These are phyloP conservation scores for Claviceps maximensis DNA, from an alignment of 2,329 filamentous ascomycete species.

Conservation along the genomic window DNA sequence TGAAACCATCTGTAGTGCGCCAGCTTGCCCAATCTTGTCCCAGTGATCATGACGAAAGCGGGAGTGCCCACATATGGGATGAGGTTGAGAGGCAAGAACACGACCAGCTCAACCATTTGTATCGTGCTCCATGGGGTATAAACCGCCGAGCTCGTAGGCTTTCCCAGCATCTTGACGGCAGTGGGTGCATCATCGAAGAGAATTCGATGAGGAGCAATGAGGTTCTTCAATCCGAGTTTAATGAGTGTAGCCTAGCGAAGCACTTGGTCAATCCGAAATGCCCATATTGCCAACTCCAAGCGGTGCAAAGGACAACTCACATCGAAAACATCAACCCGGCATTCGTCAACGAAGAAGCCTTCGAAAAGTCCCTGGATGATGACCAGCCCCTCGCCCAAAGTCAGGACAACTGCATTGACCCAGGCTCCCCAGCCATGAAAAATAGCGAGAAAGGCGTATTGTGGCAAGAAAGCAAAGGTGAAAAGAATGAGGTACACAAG, in stretches of 20 bases:
- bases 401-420: slow-evolving; percentile 75
- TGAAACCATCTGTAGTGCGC: slow-evolving; percentile 88
- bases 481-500: slow-evolving; percentile 81
- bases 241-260: slow-evolving; percentile 51
- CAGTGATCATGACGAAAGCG: slow-evolving; percentile 77
- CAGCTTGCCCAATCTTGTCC: slow-evolving; percentile 74
- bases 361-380: slow-evolving; percentile 60
- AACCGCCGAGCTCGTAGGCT: slow-evolving; percentile 60
- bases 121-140: slow-evolving; percentile 83
- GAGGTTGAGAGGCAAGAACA: slow-evolving; percentile 73
- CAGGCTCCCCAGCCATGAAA: slow-evolving; percentile 85
- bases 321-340: slow-evolving; percentile 72
- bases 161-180: slow-evolving; percentile 68
- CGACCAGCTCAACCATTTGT: slow-evolving; percentile 77
- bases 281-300: neutral
- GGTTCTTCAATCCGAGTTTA: slow-evolving; percentile 54
- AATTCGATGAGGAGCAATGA: slow-evolving; percentile 54
- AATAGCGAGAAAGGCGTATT: slow-evolving; percentile 76
- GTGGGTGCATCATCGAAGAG: slow-evolving; percentile 55
- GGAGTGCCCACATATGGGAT: slow-evolving; percentile 73
- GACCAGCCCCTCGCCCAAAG: slow-evolving; percentile 69
- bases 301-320: slow-evolving; percentile 28
- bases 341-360: slow-evolving; percentile 70
- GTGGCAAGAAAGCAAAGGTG: slow-evolving; percentile 74
- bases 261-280: neutral